These are phyloP conservation scores for Papilionanthe hybrid DNA, from an alignment of 116 monocot species.

Conservation along the genomic window DNA sequence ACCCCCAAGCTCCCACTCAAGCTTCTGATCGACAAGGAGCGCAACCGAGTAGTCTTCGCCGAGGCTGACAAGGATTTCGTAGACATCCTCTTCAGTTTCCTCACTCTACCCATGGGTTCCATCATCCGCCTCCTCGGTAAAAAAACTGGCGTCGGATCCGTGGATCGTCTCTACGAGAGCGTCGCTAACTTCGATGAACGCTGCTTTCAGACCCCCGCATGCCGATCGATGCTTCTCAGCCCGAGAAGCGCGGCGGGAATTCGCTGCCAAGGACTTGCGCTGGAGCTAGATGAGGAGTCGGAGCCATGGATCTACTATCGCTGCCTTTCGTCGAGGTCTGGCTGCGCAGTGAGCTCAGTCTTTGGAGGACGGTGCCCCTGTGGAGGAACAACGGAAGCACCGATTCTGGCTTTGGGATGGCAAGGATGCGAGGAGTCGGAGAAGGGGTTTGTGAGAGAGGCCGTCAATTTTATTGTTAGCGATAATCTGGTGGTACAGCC, in stretches of 20 bases:
- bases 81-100: constrained; percentile 38
- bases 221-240: constrained; percentile 20
- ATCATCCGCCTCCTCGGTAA: constrained; percentile 22
- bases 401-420: not conserved
- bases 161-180: constrained; percentile 20
- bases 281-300: not conserved
- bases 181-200: constrained; percentile 17
- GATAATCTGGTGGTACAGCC: not conserved
- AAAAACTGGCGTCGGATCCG: constrained; percentile 9
- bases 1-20: not conserved
- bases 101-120: constrained; percentile 28
- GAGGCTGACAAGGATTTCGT: constrained; percentile 25
- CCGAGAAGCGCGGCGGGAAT: not conserved
- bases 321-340: not conserved
- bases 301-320: not conserved
- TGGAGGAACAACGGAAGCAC: constrained; percentile 1
- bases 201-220: constrained; percentile 8
- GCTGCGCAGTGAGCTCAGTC: not conserved
- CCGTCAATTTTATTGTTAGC: not conserved
- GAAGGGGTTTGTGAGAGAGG: constrained; percentile 7
- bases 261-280: not conserved
- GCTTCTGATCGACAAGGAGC: constrained; percentile 16
- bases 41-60: constrained; percentile 15
- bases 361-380: constrained; percentile 8
- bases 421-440: not conserved